Evolutionary conservation across 768 basidiomycete species (phyloP), one percentile per base, ranked within the genome.

Genomic region (Macrolepiota albuminosa): DNA sequence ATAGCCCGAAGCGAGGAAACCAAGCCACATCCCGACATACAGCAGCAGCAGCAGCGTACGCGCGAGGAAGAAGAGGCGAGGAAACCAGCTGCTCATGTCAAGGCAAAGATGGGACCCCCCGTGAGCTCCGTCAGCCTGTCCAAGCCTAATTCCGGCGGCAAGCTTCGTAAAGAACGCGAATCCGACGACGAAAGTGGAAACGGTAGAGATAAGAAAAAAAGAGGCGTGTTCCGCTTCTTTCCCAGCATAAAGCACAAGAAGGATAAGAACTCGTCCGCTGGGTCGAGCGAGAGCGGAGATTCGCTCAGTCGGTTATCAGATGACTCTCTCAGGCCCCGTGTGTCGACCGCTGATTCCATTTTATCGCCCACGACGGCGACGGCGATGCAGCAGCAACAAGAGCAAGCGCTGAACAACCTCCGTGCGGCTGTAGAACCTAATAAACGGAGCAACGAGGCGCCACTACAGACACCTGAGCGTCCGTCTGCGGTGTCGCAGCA

Each of bases 221-320:
- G 83, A 57, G 74, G 84, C 3, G 81, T 98, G 58, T 88, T 97
- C 63, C 80, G 85, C 14, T 67, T 98, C 52, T 96, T 96, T 69
- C 76, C 88, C 65, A 87, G 46, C 33, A 60, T 84, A 72, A 94
- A 89, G 71, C 85, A 90, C 67, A 91, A 88, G 74, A 86, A 86
- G 70, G 86, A 85, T 54, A 87, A 87, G 54, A 77, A 70, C 36
- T 54, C 71, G 2, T 80, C 80, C 0, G 71, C 80, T 54, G 75
- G 76, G 6, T 84, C 83, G 0, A 70, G 80, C 48, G 87, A 86
- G 42, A 82, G 81, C 46, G 79, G 76, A 31, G 80, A 81, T 21
- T 72, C 77, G 34, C 68, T 60, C 6, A 69, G 66, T 45, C 67
- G 80, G 36, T 75, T 70, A 46, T 90, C 89, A 9, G 85, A 85